Conservation (phyloP, 2,329 filamentous ascomycete genomes). For the Neonectria punicea region DNA sequence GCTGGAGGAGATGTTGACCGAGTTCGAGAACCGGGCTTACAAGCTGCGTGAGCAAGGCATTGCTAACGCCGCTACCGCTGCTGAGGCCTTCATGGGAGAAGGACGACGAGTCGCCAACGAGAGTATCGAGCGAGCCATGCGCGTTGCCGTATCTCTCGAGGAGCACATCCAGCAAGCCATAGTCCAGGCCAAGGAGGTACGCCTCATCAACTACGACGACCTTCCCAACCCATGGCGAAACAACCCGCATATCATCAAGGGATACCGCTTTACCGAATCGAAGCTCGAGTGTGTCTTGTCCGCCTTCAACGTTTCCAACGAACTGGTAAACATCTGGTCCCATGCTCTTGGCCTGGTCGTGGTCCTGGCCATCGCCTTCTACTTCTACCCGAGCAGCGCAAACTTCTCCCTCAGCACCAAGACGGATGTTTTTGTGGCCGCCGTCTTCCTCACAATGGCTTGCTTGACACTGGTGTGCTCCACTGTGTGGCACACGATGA, state of each 20-base stretch:
- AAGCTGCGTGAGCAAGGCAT: conserved; percentile 83
- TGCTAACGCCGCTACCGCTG: conserved; percentile 72
- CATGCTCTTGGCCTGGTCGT: conserved; percentile 90
- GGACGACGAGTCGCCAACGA: conserved; percentile 85
- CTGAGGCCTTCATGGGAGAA: conserved; percentile 78
- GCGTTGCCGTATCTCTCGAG: conserved; percentile 83
- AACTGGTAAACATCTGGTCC: conserved; percentile 98
- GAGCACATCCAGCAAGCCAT: conserved; percentile 87
- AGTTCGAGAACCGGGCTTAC: conserved; percentile 85
- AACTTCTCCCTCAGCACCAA: conserved; percentile 91
- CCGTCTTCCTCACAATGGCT: conserved; percentile 95
- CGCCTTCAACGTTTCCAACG: conserved; percentile 87
- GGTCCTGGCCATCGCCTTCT: conserved; percentile 89
- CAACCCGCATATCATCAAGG: conserved; percentile 90
- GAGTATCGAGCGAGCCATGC: conserved; percentile 79
- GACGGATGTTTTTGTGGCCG: conserved; percentile 89
- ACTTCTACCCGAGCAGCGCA: conserved; percentile 90
- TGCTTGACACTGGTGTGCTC: conserved; percentile 96
- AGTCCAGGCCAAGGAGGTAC: conserved; percentile 77
- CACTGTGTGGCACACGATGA: conserved; percentile 99
- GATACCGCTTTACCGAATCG: conserved; percentile 93
- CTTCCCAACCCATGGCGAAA: conserved; percentile 92
- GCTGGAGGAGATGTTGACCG: conserved; percentile 84
- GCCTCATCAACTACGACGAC: conserved; percentile 89
- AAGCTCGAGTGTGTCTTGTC: conserved; percentile 90